phyloP scores from a whole-genome alignment of 805 yeast species.

The Metschnikowia arizonensis region DNA sequence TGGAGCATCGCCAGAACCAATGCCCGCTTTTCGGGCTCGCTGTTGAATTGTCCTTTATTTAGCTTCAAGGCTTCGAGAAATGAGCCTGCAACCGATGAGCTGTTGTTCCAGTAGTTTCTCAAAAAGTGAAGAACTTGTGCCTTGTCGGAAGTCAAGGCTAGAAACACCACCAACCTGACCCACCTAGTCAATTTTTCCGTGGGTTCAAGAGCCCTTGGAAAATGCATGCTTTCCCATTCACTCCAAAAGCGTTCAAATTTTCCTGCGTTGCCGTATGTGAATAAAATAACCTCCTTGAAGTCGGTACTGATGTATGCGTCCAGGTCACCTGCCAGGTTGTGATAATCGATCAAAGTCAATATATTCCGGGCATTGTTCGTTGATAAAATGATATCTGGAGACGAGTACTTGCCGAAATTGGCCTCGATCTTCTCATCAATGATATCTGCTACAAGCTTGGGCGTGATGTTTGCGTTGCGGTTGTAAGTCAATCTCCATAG shows the following conservation, averaged over 20 bases:
- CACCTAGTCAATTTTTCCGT: slow-evolving; percentile 19
- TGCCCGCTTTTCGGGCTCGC: slow-evolving; percentile 21
- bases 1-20: slow-evolving; percentile 21
- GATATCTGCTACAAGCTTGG: slow-evolving; percentile 23
- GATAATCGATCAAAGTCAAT: slow-evolving; percentile 23
- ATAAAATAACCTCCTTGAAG: slow-evolving; percentile 32
- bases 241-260: slow-evolving; percentile 39
- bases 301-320: slow-evolving; percentile 16
- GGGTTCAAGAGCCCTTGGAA: slow-evolving; percentile 6
- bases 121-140: slow-evolving; percentile 27
- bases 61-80: slow-evolving; percentile 22
- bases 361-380: slow-evolving; percentile 30
- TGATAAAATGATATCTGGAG: slow-evolving; percentile 19
- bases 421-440: slow-evolving; percentile 12
- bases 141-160: slow-evolving; percentile 26
- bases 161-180: slow-evolving; percentile 33
- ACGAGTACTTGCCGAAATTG: slow-evolving; percentile 4
- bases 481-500: slow-evolving; percentile 32
- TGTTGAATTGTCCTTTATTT: slow-evolving; percentile 18
- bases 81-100: slow-evolving; percentile 22
- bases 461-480: slow-evolving; percentile 19
- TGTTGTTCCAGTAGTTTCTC: slow-evolving; percentile 27
- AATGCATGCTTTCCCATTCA: slow-evolving; percentile 29
- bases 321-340: slow-evolving; percentile 13
- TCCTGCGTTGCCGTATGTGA: slow-evolving; percentile 36